Evolutionary conservation across 192 early-diverging fungal genomes (phyloP).

Genomic region (Chytriomyces sp.): DNA sequence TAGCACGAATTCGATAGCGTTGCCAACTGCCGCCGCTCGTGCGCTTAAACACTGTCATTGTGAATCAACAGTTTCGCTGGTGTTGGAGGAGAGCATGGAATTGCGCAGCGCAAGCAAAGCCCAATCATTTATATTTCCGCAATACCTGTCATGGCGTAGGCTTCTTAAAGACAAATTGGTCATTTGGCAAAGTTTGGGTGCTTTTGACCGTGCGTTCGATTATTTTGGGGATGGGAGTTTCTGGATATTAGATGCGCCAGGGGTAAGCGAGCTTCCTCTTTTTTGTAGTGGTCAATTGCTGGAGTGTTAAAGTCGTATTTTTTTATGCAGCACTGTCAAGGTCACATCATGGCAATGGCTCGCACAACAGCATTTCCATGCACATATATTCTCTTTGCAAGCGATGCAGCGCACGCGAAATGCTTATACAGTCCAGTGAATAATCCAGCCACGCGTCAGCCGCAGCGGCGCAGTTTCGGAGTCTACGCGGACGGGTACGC

Average conservation of each 20-base stretch:
- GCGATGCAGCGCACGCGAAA: slow-evolving; percentile 21
- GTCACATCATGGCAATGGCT: slow-evolving; percentile 22
- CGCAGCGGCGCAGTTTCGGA: background rate
- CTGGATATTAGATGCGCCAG: slow-evolving; percentile 23
- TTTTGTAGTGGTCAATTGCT: background rate
- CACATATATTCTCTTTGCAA: slow-evolving; percentile 17
- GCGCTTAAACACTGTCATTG: too few relatives aligned
- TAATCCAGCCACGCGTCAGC: background rate
- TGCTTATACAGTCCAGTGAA: slow-evolving; percentile 7
- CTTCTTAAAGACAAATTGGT: background rate
- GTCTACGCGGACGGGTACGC: background rate
- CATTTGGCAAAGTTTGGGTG: slow-evolving; percentile 6
- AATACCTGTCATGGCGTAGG: background rate
- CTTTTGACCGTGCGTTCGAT: slow-evolving; percentile 10
- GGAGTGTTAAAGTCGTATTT: too few relatives aligned
- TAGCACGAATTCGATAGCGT: too few relatives aligned
- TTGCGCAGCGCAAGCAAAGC: background rate
- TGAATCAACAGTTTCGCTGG: too few relatives aligned
- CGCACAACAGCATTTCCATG: slow-evolving; percentile 2
- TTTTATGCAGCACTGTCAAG: slow-evolving; percentile 12
- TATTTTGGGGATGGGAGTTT: slow-evolving; percentile 25
- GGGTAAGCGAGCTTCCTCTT: background rate
- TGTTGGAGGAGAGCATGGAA: too few relatives aligned
- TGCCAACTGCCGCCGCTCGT: too few relatives aligned
- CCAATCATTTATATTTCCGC: background rate